Percentiles rank a stretch among this genome's conserved stretches.
Conservation (phyloP, 2,329 filamentous ascomycete genomes). For the Mollisiaceae sp. region DNA sequence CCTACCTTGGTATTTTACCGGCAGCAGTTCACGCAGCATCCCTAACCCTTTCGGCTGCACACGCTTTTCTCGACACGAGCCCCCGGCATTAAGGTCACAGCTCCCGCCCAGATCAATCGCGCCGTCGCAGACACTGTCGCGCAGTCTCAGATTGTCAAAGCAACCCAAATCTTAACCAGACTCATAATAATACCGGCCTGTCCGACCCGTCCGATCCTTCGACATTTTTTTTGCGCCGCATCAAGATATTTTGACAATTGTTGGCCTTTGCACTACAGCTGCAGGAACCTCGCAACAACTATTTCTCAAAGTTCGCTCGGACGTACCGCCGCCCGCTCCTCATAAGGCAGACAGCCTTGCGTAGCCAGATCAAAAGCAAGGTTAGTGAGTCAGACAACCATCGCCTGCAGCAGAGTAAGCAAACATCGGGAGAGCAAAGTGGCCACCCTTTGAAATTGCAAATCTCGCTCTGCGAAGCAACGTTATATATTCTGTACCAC, state of each 20-base stretch:
- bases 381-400: conserved; percentile 33
- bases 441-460: conserved; percentile 17
- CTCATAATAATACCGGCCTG: conserved; percentile 26
- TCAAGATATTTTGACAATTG: neutral
- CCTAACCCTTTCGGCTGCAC: conserved; percentile 36
- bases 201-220: conserved; percentile 9
- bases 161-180: conserved; percentile 34
- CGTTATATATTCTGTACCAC: conserved; percentile 11
- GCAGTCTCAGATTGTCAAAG: conserved; percentile 40
- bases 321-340: conserved; percentile 16
- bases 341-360: conserved; percentile 24
- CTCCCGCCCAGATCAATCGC: conserved; percentile 32
- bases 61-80: conserved; percentile 24
- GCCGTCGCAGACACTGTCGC: conserved; percentile 40
- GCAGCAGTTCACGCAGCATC: conserved; percentile 32
- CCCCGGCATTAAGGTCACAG: conserved; percentile 35
- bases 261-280: conserved; percentile 7
- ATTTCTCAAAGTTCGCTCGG: conserved; percentile 22
- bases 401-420: conserved; percentile 14
- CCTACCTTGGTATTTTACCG: too few relatives aligned
- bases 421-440: conserved; percentile 10
- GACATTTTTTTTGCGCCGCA: conserved; percentile 19
- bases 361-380: conserved; percentile 26
- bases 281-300: conserved; percentile 8
- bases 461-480: conserved; percentile 1